Evolutionary conservation across 495 filamentous ascomycete species (phyloP), one percentile per base, ranked within the genome.

Genomic region (Neurospora intermedia): DNA sequence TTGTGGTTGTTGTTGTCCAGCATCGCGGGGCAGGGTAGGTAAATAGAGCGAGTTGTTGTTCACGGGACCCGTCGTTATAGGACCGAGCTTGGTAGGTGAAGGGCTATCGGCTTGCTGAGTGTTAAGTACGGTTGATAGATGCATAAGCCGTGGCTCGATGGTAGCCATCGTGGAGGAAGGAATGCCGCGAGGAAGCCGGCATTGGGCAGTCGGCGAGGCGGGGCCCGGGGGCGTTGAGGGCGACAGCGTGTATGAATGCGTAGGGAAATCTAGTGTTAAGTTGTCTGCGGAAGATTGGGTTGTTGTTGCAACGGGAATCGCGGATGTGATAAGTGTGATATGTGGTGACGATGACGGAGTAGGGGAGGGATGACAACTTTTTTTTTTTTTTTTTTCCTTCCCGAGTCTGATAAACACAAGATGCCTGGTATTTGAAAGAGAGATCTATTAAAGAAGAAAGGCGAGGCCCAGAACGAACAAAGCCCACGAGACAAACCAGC

Each of bases 101-200:
- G 86, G 83, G 69, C 78, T 77, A 74, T 79, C 79, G 70, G 78
- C 81, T 74, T 80, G 83, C 73, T 82, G 79, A 75, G 84, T 83
- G 79, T 87, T 87, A 78, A 89, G 82, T 35, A 66, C 54, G 15
- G 54, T 66, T 66, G 54, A 66, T 71, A 89, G 82, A 78, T 87
- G 84, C 75, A 87, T 88, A 48, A 89, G 82, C 78, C 86, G 82
- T 75, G 87, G 87, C 84, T 89, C 87, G 80, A 88, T 87, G 72
- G 85, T 88, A 76, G 85, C 85, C 85, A 86, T 86, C 79, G 80
- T 85, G 80, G 73, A 75, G 70, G 75, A 76, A 78, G 27, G 54
- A 2, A 74, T 76, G 76, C 70, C 73, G 69, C 71, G 74, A 72
- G 71, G 75, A 72, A 73, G 74, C 71, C 74, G 74, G 80, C 80